Evolutionary conservation across 805 yeast genomes (phyloP), one percentile per base, ranked within the genome.

Genomic region (Candida coquimbonensis): DNA sequence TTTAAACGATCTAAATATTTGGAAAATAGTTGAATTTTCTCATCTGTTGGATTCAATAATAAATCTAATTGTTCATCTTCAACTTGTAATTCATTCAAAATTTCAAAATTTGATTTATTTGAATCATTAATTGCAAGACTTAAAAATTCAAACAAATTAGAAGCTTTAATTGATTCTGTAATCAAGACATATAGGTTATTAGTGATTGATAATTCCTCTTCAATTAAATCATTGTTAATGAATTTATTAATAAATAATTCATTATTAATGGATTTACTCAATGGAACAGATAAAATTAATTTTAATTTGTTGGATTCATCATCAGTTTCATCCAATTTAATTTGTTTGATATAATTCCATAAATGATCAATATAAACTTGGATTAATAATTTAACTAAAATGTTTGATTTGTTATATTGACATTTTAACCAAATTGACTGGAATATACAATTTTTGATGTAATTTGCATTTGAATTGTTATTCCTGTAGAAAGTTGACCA

Each of bases 41-140:
- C 43, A 24, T 61, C 64, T 2, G 52, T 49, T 29, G 67, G 63
- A 33, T 59, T 53, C 43, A 64, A 56, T 26, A 64, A 40, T n/a
- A 65, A 55, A 21, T 53, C 46, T 27, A 64, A 39, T 32, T 59
- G 60, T 31, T 51, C 44, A 37, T 57, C 51, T 35, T 45, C 48
- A 27, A 47, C 52, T 32, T 55, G 54, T 31, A 50, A 40, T 27
- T 52, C 50, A 7, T 44, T 29, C 17, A 55, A 40, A 4, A 47
- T 16, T 21, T 31, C 19, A 29, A 50, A 45, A 40, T 52, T 53
- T 33, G 31, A 9, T 29, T 29, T 29, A 29, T 29, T 29, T 9
- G 13, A 11, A 29, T 29, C 13, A 29, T 29, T 11, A 11, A 29
- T 29, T 55, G 47, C 8, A 51, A 40, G 47, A 56, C 53, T 29